A percentile compares a stretch with the other conserved stretches of the same genome.
phyloP scores from a whole-genome alignment of 2,329 filamentous ascomycete species.

The Fusarium buxicola region DNA sequence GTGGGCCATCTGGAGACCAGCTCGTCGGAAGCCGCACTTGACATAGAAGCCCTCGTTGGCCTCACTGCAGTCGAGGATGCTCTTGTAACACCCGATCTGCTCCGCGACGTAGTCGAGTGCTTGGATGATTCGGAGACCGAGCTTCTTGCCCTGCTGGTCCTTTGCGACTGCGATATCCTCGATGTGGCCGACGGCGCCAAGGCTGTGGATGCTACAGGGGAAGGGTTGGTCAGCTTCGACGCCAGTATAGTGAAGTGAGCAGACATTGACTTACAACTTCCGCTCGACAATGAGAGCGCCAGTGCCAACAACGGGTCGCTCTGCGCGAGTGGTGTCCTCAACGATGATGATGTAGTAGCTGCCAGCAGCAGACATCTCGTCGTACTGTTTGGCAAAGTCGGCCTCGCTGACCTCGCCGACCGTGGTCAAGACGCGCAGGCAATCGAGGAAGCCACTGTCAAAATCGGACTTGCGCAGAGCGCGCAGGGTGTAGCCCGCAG shows the following conservation, averaged over 20 bases:
- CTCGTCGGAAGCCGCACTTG: constrained; percentile 95
- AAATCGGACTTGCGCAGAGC: constrained; percentile 84
- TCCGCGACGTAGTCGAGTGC: constrained; percentile 90
- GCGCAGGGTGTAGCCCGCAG: constrained; percentile 84
- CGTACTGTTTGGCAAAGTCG: constrained; percentile 82
- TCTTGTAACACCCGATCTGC: constrained; percentile 95
- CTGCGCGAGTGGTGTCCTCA: constrained; percentile 71
- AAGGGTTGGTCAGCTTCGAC: constrained; percentile 32
- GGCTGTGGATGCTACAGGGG: constrained; percentile 74
- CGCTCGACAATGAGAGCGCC: constrained; percentile 91
- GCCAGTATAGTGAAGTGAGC: neutral
- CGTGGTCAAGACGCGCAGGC: constrained; percentile 89
- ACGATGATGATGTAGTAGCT: constrained; percentile 91
- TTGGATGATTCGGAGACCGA: constrained; percentile 92
- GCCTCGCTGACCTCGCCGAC: constrained; percentile 86
- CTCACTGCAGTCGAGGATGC: constrained; percentile 95
- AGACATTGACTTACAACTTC: constrained; percentile 78
- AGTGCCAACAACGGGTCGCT: constrained; percentile 82
- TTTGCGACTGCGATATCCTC: constrained; percentile 97
- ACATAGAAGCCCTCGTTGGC: constrained; percentile 97
- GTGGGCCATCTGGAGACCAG: constrained; percentile 96
- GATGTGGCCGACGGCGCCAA: constrained; percentile 91
- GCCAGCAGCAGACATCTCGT: constrained; percentile 80
- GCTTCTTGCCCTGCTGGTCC: constrained; percentile 97
- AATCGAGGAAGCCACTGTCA: constrained; percentile 86